These are phyloP conservation scores for Verticillium klebahnii DNA, from an alignment of 2,329 filamentous ascomycete species.

Conservation along the genomic window DNA sequence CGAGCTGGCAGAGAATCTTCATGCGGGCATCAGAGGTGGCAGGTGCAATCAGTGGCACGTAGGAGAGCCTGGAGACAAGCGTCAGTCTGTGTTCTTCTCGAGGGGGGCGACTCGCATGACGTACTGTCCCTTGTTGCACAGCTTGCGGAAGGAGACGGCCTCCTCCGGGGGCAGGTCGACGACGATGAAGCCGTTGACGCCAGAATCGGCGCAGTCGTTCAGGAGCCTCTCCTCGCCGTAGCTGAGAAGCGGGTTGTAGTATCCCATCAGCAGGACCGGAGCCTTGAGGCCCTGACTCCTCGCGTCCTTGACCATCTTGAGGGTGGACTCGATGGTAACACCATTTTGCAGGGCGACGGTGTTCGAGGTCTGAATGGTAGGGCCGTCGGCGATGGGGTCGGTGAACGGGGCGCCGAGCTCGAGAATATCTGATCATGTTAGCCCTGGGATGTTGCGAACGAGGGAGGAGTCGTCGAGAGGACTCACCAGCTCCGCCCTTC, in stretches of 20 bases:
- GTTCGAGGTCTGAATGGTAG: conserved; percentile 94
- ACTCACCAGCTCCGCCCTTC: conserved; percentile 79
- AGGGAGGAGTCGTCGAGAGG: neutral
- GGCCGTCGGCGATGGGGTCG: conserved; percentile 95
- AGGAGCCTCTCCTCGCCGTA: conserved; percentile 92
- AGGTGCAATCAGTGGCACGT: conserved; percentile 94
- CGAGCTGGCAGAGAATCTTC: conserved; percentile 92
- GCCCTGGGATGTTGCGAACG: neutral
- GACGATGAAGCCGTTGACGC: conserved; percentile 94
- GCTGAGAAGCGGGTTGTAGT: conserved; percentile 93
- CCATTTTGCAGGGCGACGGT: conserved; percentile 84
- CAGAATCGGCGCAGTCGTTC: conserved; percentile 75
- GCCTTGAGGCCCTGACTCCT: conserved; percentile 71
- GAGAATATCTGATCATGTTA: conserved; percentile 66
- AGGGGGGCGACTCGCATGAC: conserved; percentile 43
- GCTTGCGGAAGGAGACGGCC: conserved; percentile 83
- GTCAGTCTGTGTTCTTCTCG: neutral
- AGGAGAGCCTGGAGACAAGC: conserved; percentile 62
- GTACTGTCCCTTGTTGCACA: conserved; percentile 61
- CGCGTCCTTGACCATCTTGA: conserved; percentile 80
- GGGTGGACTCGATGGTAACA: conserved; percentile 72
- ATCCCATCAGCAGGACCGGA: conserved; percentile 93
- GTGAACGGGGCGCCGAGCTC: conserved; percentile 96
- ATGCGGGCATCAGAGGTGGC: conserved; percentile 89
- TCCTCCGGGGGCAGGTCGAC: conserved; percentile 95